Conservation (phyloP, 768 basidiomycete species). For the Tricholoma hemisulphureum region DNA sequence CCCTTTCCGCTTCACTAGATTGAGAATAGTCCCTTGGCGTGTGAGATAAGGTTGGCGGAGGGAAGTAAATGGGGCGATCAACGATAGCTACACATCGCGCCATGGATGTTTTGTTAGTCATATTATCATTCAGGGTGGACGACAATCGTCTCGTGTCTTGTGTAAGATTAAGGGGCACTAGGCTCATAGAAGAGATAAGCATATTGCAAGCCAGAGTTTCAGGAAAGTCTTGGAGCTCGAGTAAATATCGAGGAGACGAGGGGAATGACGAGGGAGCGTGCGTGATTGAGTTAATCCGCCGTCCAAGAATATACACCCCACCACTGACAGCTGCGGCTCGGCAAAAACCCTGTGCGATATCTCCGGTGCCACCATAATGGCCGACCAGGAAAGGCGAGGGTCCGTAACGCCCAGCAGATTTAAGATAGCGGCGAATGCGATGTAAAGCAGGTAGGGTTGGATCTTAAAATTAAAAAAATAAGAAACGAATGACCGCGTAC, state of each 20-base stretch:
- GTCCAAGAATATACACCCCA: slow-evolving; percentile 69
- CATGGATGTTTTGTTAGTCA: slow-evolving; percentile 6
- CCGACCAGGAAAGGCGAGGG: slow-evolving; percentile 83
- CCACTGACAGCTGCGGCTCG: slow-evolving; percentile 84
- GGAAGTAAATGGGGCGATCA: slow-evolving; percentile 33
- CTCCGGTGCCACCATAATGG: slow-evolving; percentile 91
- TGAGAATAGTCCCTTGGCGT: neutral
- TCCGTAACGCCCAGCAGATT: slow-evolving; percentile 83
- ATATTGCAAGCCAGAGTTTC: slow-evolving; percentile 55
- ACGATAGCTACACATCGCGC: slow-evolving; percentile 39
- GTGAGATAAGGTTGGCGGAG: slow-evolving; percentile 7
- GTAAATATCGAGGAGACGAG: slow-evolving; percentile 32
- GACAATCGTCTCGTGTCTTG: slow-evolving; percentile 19
- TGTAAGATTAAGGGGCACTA: slow-evolving; percentile 30
- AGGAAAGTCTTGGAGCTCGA: slow-evolving; percentile 59
- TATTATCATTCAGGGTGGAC: neutral
- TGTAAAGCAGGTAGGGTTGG: slow-evolving; percentile 59
- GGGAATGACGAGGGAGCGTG: slow-evolving; percentile 2
- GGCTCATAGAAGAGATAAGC: slow-evolving; percentile 48
- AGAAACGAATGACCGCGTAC: neutral
- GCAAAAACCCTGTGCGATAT: slow-evolving; percentile 88
- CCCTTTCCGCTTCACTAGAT: slow-evolving; percentile 1
- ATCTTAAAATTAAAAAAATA: slow-evolving; percentile 43
- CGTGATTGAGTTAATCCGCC: slow-evolving; percentile 36
- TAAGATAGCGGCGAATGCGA: slow-evolving; percentile 74